Evolutionary conservation across 2,329 filamentous ascomycete genomes (phyloP).

Genomic region (Monosporascus sp.): DNA sequence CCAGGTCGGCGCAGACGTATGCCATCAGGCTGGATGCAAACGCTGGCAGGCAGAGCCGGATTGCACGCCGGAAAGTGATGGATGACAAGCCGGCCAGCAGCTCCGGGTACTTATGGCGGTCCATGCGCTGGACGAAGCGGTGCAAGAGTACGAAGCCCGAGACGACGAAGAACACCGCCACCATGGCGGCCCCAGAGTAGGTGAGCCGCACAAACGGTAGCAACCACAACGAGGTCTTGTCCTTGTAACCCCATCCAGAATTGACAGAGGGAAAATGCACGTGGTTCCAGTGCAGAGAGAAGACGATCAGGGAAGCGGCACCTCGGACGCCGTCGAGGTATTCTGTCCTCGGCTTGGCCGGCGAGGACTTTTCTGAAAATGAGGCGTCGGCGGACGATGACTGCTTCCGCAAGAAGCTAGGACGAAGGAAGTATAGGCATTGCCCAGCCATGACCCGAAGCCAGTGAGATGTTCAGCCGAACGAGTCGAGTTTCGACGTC

Average conservation of each 20-base stretch:
- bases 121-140: slow-evolving; percentile 30
- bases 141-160: slow-evolving; percentile 35
- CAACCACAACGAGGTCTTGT: slow-evolving; percentile 24
- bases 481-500: not conserved
- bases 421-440: slow-evolving; percentile 17
- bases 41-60: slow-evolving; percentile 35
- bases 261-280: slow-evolving; percentile 22
- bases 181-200: slow-evolving; percentile 33
- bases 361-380: slow-evolving; percentile 8
- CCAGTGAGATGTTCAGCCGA: slow-evolving; percentile 4
- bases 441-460: slow-evolving; percentile 9
- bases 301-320: slow-evolving; percentile 34
- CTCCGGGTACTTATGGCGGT: slow-evolving; percentile 23
- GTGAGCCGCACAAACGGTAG: slow-evolving; percentile 33
- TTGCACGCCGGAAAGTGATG: slow-evolving; percentile 35
- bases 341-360: slow-evolving; percentile 25
- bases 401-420: slow-evolving; percentile 21
- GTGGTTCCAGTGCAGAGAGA: slow-evolving; percentile 31
- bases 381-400: slow-evolving; percentile 9
- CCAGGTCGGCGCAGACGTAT: slow-evolving; percentile 23
- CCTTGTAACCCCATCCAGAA: slow-evolving; percentile 28
- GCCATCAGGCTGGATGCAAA: slow-evolving; percentile 31
- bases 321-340: slow-evolving; percentile 36
- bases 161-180: slow-evolving; percentile 37
- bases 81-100: slow-evolving; percentile 27